Evolutionary conservation across 2,329 filamentous ascomycete genomes (phyloP).

Genomic region (Hypoxylon sp.): DNA sequence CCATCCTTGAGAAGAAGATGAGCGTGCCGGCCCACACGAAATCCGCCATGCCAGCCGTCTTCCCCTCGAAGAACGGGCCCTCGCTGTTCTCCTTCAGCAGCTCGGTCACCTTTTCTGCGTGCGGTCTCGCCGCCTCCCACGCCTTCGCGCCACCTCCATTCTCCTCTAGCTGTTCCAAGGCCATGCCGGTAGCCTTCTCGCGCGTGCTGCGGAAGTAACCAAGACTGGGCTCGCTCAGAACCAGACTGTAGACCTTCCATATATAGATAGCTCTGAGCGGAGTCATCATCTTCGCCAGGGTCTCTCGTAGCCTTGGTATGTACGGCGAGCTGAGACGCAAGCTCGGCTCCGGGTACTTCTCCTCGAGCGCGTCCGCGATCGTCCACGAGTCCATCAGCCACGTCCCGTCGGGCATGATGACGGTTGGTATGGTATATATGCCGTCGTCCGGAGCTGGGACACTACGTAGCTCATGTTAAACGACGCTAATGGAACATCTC

Average conservation of each 20-base stretch:
- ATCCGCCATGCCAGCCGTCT: slow-evolving; percentile 63
- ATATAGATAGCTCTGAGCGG: slow-evolving; percentile 54
- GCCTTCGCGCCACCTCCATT: slow-evolving; percentile 58
- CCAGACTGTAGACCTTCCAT: slow-evolving; percentile 54
- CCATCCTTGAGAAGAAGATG: slow-evolving; percentile 48
- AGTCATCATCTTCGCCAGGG: slow-evolving; percentile 46
- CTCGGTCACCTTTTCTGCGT: slow-evolving; percentile 49
- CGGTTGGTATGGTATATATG: slow-evolving; percentile 45
- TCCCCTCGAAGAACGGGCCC: slow-evolving; percentile 69
- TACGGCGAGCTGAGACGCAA: slow-evolving; percentile 64
- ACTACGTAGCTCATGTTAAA: slow-evolving; percentile 47
- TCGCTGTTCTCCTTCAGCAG: slow-evolving; percentile 62
- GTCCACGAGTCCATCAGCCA: slow-evolving; percentile 70
- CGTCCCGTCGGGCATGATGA: slow-evolving; percentile 56
- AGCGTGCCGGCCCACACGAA: slow-evolving; percentile 61
- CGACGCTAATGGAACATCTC: background rate
- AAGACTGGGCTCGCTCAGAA: slow-evolving; percentile 60
- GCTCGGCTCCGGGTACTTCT: slow-evolving; percentile 63
- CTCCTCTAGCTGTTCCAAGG: slow-evolving; percentile 57
- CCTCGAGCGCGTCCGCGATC: slow-evolving; percentile 68
- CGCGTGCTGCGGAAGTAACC: slow-evolving; percentile 66
- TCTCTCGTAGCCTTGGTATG: slow-evolving; percentile 53
- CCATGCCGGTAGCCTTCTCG: slow-evolving; percentile 56
- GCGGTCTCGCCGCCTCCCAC: slow-evolving; percentile 54
- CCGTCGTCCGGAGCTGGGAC: slow-evolving; percentile 52